phyloP scores from a whole-genome alignment of 2,329 filamentous ascomycete genomes.

The Colletotrichum lupini region DNA sequence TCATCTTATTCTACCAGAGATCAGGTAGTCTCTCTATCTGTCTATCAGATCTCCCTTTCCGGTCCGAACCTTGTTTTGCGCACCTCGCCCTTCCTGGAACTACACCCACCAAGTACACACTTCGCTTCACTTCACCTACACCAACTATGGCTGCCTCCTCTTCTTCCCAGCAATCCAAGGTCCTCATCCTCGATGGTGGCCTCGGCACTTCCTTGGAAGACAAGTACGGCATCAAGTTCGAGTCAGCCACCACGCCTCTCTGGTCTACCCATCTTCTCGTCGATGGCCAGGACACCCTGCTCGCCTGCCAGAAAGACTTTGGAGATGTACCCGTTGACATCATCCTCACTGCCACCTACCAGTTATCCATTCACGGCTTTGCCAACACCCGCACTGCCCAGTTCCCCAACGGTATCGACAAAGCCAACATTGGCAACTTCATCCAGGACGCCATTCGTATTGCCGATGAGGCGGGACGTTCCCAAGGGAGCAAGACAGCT shows the following conservation, averaged over 20 bases:
- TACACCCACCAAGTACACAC: no score
- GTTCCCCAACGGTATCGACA: slow-evolving; percentile 56
- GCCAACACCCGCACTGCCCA: slow-evolving; percentile 55
- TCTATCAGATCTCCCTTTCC: neutral
- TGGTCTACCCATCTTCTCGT: slow-evolving; percentile 78
- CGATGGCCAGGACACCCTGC: slow-evolving; percentile 60
- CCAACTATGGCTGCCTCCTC: slow-evolving; percentile 14
- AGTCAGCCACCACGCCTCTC: slow-evolving; percentile 62
- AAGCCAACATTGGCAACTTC: slow-evolving; percentile 51
- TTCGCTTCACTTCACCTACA: neutral
- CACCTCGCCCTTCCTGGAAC: neutral
- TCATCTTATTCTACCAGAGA: neutral
- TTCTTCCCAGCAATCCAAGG: slow-evolving; percentile 7
- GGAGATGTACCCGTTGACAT: slow-evolving; percentile 68
- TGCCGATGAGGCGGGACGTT: slow-evolving; percentile 47
- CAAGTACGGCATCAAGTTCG: slow-evolving; percentile 63
- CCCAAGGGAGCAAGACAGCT: slow-evolving; percentile 53
- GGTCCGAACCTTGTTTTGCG: neutral
- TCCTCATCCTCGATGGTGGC: slow-evolving; percentile 72
- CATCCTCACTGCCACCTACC: slow-evolving; percentile 75
- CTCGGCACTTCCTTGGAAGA: slow-evolving; percentile 75
- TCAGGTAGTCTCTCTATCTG: neutral
- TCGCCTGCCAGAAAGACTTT: slow-evolving; percentile 67
- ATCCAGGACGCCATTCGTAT: slow-evolving; percentile 58
- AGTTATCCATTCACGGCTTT: slow-evolving; percentile 69